A percentile compares a stretch with the other conserved stretches of the same genome.
Conservation (phyloP, 2,329 filamentous ascomycete species). For the Penicillium capsulatum region DNA sequence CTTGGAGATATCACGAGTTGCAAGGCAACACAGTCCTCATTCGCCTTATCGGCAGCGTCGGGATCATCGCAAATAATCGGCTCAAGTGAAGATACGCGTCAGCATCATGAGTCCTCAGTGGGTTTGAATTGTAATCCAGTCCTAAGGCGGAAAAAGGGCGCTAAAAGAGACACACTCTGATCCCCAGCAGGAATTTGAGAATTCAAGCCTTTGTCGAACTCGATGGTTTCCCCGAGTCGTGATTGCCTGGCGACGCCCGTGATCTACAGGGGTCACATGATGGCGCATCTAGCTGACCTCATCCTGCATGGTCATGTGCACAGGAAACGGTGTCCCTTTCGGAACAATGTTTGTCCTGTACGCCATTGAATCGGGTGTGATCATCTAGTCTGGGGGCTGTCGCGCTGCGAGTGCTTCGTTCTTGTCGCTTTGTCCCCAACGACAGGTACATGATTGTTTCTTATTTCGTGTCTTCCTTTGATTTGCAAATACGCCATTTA, state of each 20-base stretch:
- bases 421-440: conserved; percentile 2
- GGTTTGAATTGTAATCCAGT: too few species aligned
- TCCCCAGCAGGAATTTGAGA: too few species aligned
- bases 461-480: conserved; percentile 9
- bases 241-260: conserved; percentile 10
- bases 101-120: conserved; percentile 18
- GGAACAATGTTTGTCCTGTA: conserved; percentile 8
- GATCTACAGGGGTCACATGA: conserved; percentile 15
- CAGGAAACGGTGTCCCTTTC: conserved; percentile 4
- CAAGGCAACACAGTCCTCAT: conserved; percentile 12
- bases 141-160: too few species aligned
- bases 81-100: conserved; percentile 11
- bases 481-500: conserved; percentile 5
- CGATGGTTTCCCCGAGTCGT: too few species aligned
- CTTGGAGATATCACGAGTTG: conserved; percentile 10
- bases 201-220: too few species aligned
- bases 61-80: conserved; percentile 17
- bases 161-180: too few species aligned
- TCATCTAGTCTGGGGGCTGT: conserved; percentile 1
- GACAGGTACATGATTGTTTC: conserved; percentile 9
- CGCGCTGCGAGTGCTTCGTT: neutral
- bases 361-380: conserved; percentile 4
- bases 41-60: conserved; percentile 10
- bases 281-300: neutral
- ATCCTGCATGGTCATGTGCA: neutral